Base-by-base conservation (phyloP, 805 yeast genomes). In the Clavispora carvajalis region DNA sequence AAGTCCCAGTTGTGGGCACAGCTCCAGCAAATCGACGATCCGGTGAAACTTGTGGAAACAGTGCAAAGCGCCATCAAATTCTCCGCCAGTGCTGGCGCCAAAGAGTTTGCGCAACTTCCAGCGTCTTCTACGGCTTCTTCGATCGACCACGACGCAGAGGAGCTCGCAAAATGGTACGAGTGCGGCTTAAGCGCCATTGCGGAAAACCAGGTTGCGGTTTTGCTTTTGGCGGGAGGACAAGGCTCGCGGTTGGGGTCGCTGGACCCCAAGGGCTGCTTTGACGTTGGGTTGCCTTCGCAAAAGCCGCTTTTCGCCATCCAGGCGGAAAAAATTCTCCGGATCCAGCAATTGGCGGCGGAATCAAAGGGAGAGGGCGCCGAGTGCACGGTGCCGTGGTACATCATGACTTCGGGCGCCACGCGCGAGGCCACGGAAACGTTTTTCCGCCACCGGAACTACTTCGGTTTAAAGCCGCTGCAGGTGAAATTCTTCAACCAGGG, bases 141-240 rank as follows among this genome's bases (percentile, higher is more conserved):
- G 17, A 64, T 83, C 12, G 75, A 76, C 22, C 51, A 70, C 26
- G 63, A 61, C 13, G 59, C 52, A 11, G 54, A 60, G 33, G 48
- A 43, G 16, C 56, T 58, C 31, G 48, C 46, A 4, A 33, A 52
- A 11, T 83, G 82, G 78, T 49, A 53, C 17, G 41, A 60, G 2
- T 31, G 65, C 12, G 99, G 99, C 11, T 60, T 82, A 13, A 67
- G 77, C 19, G 85, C 91, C 22, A 82, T 93, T 39, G 61, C 76
- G 13, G 60, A 69, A 11, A 82, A 82, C 48, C 77, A 84, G 54
- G 98, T 91, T 18, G 99, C 88, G 24, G 91, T 93, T 5, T 71
- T 93, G 33, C 70, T 93, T 38, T 83, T 93, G 85, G 97, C 99
- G 10, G 99, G 99, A 41, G 99, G 99, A 37, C 99, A 93, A 63